These are phyloP conservation scores for Plasmodium berghei DNA, from an alignment of 169 alveolate species.

Conservation along the genomic window DNA sequence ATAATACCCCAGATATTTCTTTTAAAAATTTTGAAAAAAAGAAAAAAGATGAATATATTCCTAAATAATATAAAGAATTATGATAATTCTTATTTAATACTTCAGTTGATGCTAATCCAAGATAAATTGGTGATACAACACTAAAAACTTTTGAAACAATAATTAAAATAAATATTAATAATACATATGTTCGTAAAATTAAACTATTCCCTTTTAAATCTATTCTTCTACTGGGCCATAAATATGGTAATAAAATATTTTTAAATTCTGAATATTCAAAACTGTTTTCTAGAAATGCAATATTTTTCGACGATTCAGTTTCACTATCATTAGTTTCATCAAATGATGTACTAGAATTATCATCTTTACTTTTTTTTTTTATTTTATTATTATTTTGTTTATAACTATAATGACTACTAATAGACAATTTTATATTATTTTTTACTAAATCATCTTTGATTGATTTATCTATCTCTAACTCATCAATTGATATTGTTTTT, in stretches of 20 bases:
- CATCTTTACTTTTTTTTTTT: background rate
- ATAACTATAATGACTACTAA: background rate
- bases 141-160: slow-evolving; percentile 71
- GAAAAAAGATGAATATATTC: slow-evolving; percentile 31
- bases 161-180: slow-evolving; percentile 46
- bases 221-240: slow-evolving; percentile 72
- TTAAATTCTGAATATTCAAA: slow-evolving; percentile 36
- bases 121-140: slow-evolving; percentile 72
- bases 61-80: slow-evolving; percentile 18
- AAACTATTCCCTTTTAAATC: slow-evolving; percentile 67
- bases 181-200: slow-evolving; percentile 50
- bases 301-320: background rate
- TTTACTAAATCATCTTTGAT: background rate
- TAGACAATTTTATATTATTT: background rate
- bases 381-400: slow-evolving; percentile 6
- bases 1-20: slow-evolving; percentile 51
- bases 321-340: background rate
- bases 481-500: background rate
- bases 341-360: background rate
- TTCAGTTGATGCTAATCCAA: slow-evolving; percentile 75
- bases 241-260: slow-evolving; percentile 30
- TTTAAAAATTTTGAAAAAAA: slow-evolving; percentile 55
- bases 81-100: slow-evolving; percentile 26
- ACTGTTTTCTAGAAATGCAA: slow-evolving; percentile 39
- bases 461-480: background rate